Evolutionary conservation across 371 early-diverging fungal genomes (phyloP), one percentile per base, ranked within the genome.

Genomic region (Rhizopus delemar): DNA sequence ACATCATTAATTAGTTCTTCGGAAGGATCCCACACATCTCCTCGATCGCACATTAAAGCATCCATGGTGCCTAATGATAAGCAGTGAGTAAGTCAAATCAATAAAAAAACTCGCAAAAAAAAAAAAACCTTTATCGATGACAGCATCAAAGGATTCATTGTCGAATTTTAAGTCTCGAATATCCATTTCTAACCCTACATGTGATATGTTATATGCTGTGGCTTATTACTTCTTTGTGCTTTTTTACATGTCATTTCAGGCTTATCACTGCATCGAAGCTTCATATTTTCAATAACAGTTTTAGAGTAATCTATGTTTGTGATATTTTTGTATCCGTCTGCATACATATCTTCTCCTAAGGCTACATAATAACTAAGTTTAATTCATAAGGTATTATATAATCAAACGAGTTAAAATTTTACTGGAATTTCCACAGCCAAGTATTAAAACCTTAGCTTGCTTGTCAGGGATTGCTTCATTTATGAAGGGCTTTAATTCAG

Each of bases 21-120:
- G 15, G 86, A 82, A 12, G 95, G 95, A 60, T 91, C 85, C 95
- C 95, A 95, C 38, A 91, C 90, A 65, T 94, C 90, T 31, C 91
- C 94, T 35, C 87, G 81, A 59, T 87, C 91, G 64, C 88, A 90
- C 89, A 91, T 89, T 57, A 91, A 71, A 5, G 92, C 92, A 60
- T 91, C 91, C 89, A 91, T 87, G 0, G 91, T 86, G 11, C 74
- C 73, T 77, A 38, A 22, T 5, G 5, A 4, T 13, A 43, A 43
- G n/a, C 4, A 66, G 41, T n/a, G 15, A 52, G 33, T 34, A 43
- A 8, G 22, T 34, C 15, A 12, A 9, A 39, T 43, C 43, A 4
- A 15, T n/a, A 43, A 43, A 1, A 43, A 43, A 43, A 43, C 7
- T 15, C 16, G 31, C 12, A 32, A 32, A 46, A 41, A n/a, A 59